Percentiles rank a stretch among this genome's conserved stretches.
phyloP scores from a whole-genome alignment of 805 yeast species.

The Clavispora carvajalis region DNA sequence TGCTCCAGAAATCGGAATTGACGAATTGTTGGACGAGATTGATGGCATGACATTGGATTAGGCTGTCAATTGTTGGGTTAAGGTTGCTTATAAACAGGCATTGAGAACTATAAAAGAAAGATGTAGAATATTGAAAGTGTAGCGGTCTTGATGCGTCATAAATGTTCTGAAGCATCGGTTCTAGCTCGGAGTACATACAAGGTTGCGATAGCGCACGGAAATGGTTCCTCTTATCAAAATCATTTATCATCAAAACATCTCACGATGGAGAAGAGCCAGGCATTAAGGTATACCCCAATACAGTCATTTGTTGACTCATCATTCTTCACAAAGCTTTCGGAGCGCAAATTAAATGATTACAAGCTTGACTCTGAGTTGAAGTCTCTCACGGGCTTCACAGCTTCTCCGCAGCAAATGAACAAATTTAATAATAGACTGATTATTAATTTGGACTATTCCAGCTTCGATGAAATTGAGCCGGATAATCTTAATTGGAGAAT shows the following conservation, averaged over 20 bases:
- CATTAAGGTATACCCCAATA: slow-evolving; percentile 41
- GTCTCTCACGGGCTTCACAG: slow-evolving; percentile 40
- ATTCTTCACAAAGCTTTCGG: slow-evolving; percentile 73
- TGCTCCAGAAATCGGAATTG: slow-evolving; percentile 84
- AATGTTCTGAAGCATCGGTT: too few species aligned
- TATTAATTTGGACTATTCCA: slow-evolving; percentile 28
- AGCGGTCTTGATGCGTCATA: too few species aligned
- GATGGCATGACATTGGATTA: slow-evolving; percentile 88
- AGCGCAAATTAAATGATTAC: slow-evolving; percentile 65
- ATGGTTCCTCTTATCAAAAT: not conserved
- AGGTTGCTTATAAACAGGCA: slow-evolving; percentile 1
- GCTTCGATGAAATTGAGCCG: slow-evolving; percentile 19
- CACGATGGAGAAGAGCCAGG: slow-evolving; percentile 2
- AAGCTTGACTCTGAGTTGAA: slow-evolving; percentile 53
- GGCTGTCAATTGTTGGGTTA: slow-evolving; percentile 1
- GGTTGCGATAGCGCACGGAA: not conserved
- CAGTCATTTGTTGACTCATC: slow-evolving; percentile 81
- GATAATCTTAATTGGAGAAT: slow-evolving; percentile 12
- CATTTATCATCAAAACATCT: not conserved
- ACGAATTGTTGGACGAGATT: slow-evolving; percentile 89
- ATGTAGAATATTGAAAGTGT: too few species aligned
- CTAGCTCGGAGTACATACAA: not conserved
- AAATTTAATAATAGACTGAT: slow-evolving; percentile 33
- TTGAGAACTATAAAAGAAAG: not conserved
- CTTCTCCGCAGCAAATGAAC: slow-evolving; percentile 29